A percentile compares a stretch with the other conserved stretches of the same genome.
Evolutionary conservation across 192 early-diverging fungal species (phyloP).

Genomic region (Linderina pennispora): DNA sequence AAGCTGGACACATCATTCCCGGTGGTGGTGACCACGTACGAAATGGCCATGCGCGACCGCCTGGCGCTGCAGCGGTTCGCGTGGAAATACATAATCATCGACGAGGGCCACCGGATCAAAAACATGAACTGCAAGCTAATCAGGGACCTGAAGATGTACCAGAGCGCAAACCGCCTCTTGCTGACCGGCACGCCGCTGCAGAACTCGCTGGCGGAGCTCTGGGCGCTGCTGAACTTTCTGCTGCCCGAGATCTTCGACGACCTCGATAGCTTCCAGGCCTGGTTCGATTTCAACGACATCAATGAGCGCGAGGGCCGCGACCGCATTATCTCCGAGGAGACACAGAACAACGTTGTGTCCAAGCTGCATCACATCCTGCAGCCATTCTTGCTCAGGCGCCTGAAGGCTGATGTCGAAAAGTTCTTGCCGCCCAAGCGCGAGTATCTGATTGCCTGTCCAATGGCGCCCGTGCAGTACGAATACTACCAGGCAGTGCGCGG

Average conservation of each 20-base stretch:
- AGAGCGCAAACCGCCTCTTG: slow-evolving; percentile 79
- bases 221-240: slow-evolving; percentile 93
- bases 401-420: slow-evolving; percentile 78
- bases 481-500: slow-evolving; percentile 64
- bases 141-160: slow-evolving; percentile 77
- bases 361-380: slow-evolving; percentile 87
- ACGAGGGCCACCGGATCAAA: slow-evolving; percentile 97
- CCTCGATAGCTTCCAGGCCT: slow-evolving; percentile 76
- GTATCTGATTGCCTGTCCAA: slow-evolving; percentile 73
- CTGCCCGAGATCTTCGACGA: slow-evolving; percentile 94
- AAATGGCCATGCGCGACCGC: slow-evolving; percentile 80
- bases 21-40: slow-evolving; percentile 86
- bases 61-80: slow-evolving; percentile 58
- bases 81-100: slow-evolving; percentile 91
- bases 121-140: slow-evolving; percentile 91
- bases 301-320: slow-evolving; percentile 56
- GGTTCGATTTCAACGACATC: slow-evolving; percentile 78
- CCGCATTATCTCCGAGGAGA: slow-evolving; percentile 61
- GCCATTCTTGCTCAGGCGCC: slow-evolving; percentile 54
- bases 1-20: slow-evolving; percentile 66
- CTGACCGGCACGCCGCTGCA: slow-evolving; percentile 93
- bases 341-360: slow-evolving; percentile 58
- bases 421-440: slow-evolving; percentile 88
- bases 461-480: slow-evolving; percentile 63
- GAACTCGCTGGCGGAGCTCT: slow-evolving; percentile 90